Percentiles rank a stretch among this genome's conserved stretches.
These are phyloP conservation scores for Starmerella lactis-condensi DNA, from an alignment of 805 yeast species.

Conservation along the genomic window DNA sequence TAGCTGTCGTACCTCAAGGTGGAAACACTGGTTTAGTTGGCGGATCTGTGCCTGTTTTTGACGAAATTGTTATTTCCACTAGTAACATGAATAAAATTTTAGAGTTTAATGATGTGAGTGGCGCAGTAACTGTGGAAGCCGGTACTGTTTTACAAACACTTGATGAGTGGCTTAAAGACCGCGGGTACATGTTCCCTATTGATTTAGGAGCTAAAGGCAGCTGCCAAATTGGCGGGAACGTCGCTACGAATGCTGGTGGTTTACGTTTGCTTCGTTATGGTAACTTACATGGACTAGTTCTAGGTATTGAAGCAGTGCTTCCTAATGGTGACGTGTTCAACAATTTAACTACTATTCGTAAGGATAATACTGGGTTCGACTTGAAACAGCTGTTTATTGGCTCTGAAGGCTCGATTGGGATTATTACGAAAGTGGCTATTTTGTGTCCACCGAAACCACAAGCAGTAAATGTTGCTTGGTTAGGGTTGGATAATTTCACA, in stretches of 20 bases:
- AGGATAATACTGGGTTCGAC: slow-evolving; percentile 90
- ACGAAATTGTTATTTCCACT: slow-evolving; percentile 61
- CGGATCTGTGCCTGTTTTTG: slow-evolving; percentile 81
- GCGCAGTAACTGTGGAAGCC: slow-evolving; percentile 73
- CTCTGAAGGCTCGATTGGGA: slow-evolving; percentile 78
- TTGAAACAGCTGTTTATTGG: slow-evolving; percentile 84
- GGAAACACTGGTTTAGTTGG: slow-evolving; percentile 94
- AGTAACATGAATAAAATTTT: slow-evolving; percentile 57
- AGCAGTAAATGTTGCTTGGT: slow-evolving; percentile 68
- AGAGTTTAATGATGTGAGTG: slow-evolving; percentile 60
- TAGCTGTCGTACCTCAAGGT: slow-evolving; percentile 90
- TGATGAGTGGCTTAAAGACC: slow-evolving; percentile 54
- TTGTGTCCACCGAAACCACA: slow-evolving; percentile 78
- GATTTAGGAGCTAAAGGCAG: slow-evolving; percentile 94
- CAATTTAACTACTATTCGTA: slow-evolving; percentile 68
- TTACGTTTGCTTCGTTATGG: slow-evolving; percentile 73
- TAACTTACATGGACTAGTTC: slow-evolving; percentile 73
- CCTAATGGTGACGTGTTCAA: slow-evolving; percentile 68
- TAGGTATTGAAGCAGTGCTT: slow-evolving; percentile 78
- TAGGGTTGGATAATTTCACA: slow-evolving; percentile 64
- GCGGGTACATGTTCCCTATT: slow-evolving; percentile 80
- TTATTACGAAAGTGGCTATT: slow-evolving; percentile 75
- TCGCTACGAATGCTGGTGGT: slow-evolving; percentile 96
- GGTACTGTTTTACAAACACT: slow-evolving; percentile 76
- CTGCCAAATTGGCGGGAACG: slow-evolving; percentile 85